Conservation (phyloP, 306 rosid genomes). For the Lathyrus aphaca region DNA sequence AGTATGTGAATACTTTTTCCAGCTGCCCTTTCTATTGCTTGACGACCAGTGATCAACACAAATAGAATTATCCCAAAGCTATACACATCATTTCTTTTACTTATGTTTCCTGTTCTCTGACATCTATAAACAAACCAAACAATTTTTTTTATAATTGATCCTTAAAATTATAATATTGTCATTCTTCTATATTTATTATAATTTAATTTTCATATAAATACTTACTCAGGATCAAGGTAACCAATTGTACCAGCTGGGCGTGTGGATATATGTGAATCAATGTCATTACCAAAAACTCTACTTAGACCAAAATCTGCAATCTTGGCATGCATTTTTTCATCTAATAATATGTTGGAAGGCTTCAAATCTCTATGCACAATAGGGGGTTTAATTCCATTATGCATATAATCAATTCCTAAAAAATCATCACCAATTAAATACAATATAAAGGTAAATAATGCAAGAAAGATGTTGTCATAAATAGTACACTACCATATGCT, state of each 20-base stretch:
- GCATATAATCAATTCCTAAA: conserved; percentile 49
- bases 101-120: conserved; percentile 24
- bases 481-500: conserved; percentile 18
- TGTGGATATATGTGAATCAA: conserved; percentile 44
- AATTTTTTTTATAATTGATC: neutral
- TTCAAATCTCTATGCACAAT: conserved; percentile 61
- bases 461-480: neutral
- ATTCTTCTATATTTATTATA: neutral
- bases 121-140: conserved; percentile 9
- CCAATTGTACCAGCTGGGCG: conserved; percentile 47
- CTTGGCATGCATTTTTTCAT: conserved; percentile 45
- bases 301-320: conserved; percentile 58
- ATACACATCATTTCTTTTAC: conserved; percentile 39
- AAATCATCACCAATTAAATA: neutral
- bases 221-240: conserved; percentile 59
- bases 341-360: conserved; percentile 58
- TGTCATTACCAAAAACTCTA: conserved; percentile 38
- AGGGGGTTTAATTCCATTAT: conserved; percentile 46
- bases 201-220: neutral
- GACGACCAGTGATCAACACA: conserved; percentile 40
- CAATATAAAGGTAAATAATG: neutral
- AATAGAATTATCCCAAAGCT: conserved; percentile 51
- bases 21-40: conserved; percentile 10
- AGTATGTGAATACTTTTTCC: conserved; percentile 34
- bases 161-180: neutral